Conservation (phyloP, 306 rosid genomes). For the Vicia sativa region DNA sequence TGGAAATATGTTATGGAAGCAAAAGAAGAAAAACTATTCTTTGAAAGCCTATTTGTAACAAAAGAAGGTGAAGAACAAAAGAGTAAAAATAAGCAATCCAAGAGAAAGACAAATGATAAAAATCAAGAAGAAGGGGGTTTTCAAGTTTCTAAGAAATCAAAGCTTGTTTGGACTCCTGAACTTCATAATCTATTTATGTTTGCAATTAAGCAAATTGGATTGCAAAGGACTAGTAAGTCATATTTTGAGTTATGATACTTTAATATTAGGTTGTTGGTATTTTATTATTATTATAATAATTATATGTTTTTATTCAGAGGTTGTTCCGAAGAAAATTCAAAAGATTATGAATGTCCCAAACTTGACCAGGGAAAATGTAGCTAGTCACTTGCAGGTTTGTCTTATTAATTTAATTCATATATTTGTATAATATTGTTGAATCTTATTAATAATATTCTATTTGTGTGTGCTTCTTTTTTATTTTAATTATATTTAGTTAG, state of each 20-base stretch:
- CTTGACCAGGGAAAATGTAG: conserved; percentile 64
- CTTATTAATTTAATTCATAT: neutral
- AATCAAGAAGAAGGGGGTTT: neutral
- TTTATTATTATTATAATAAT: no score
- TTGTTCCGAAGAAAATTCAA: conserved; percentile 63
- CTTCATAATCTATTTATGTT: conserved; percentile 67
- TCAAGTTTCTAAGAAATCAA: conserved; percentile 47
- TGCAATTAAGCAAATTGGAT: conserved; percentile 60
- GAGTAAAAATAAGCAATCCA: neutral
- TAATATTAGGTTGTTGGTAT: neutral
- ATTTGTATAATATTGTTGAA: neutral
- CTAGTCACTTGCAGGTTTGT: conserved; percentile 76
- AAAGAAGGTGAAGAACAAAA: conserved; percentile 17
- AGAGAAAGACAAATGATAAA: conserved; percentile 28
- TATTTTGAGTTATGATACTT: no score
- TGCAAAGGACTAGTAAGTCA: conserved; percentile 52
- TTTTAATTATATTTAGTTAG: neutral
- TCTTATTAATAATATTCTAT: neutral
- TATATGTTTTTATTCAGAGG: conserved; percentile 51
- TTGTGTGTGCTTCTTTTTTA: neutral
- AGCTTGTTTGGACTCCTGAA: conserved; percentile 60
- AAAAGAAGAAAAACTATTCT: conserved; percentile 35
- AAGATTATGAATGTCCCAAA: conserved; percentile 65
- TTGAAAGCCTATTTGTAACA: neutral
- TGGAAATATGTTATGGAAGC: conserved; percentile 49